Evolutionary conservation across 2,329 filamentous ascomycete genomes (phyloP), one percentile per base, ranked within the genome.

Genomic region (Talaromyces sp.): DNA sequence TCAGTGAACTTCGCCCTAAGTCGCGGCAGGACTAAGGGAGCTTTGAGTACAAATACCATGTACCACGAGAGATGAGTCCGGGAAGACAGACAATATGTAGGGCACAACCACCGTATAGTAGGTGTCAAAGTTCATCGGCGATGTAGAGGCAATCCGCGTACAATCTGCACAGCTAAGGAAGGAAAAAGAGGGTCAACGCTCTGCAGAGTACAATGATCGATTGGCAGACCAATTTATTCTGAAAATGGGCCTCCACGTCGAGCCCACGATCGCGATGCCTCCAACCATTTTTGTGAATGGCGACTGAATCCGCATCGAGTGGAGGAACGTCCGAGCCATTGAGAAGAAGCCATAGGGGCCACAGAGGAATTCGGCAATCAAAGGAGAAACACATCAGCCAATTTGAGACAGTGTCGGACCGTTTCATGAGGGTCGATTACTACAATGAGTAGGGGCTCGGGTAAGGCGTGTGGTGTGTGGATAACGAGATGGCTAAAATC

Each of bases 241-340:
- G 10, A 27, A 47, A 45, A 14, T 37, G 11, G 35, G 37, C 35
- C 60, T 62, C 37, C 19, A 47, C 8, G 31, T 16, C 24, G 37
- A 62, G 60, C 13, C 50, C 60, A 57, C 37, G 60, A 62, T 62
- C 60, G 37, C 50, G 60, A 54, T 35, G 37, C 19, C 33, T 22
- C 45, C 19, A 58, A 11, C 35, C 39, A 27, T 58, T 39, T 22
- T 37, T 37, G 33, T 58, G 54, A 31, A 24, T 16, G 24, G 49
- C 49, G 27, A n/a, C 10, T 24, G 22, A 52, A 37, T 52, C 33
- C 45, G 33, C 49, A 50, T 49, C 45, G 45, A 49, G 27, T 22
- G 49, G 24, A 13, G 16, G 11, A 45, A 16, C 4, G 19, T 45
- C 60, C 60, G 49, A 43, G 27, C 49, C 60, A 62, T 62, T 45